Evolutionary conservation across 202 grass and related monocot genomes (phyloP).

Genomic region (Zoysia matrella): DNA sequence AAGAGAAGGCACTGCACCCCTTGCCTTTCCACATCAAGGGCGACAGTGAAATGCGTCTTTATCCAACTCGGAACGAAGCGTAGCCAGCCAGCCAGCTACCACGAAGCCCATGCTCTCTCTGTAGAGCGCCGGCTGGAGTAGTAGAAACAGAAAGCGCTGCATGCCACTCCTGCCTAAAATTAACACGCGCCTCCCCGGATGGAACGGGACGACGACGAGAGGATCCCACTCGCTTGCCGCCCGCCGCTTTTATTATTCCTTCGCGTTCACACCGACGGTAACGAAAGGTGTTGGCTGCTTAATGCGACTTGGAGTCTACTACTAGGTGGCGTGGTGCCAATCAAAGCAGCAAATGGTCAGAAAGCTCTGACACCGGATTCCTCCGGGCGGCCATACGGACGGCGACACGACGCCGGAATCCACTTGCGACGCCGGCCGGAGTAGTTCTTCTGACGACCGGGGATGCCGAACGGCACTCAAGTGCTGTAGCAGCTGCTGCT

Average conservation of each 20-base stretch:
- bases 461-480: conserved; percentile 29
- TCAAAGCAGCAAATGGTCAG: conserved; percentile 30
- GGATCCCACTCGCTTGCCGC: neutral
- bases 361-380: conserved; percentile 39
- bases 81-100: neutral
- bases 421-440: conserved; percentile 3
- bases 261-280: conserved; percentile 22
- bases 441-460: neutral
- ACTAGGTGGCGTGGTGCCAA: neutral
- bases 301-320: conserved; percentile 49
- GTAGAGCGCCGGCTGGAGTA: neutral
- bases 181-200: neutral
- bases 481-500: neutral
- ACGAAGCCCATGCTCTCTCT: neutral
- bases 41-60: conserved; percentile 51
- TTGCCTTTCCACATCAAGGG: conserved; percentile 41
- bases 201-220: neutral
- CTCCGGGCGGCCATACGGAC: conserved; percentile 1
- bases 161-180: neutral
- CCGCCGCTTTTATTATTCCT: conserved; percentile 13
- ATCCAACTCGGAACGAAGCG: conserved; percentile 33
- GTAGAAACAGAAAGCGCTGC: conserved; percentile 29
- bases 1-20: conserved; percentile 31
- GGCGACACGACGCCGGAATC: conserved; percentile 44
- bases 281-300: neutral